Conservation (phyloP, 495 filamentous ascomycete species). For the Hypoxylon intermedium region DNA sequence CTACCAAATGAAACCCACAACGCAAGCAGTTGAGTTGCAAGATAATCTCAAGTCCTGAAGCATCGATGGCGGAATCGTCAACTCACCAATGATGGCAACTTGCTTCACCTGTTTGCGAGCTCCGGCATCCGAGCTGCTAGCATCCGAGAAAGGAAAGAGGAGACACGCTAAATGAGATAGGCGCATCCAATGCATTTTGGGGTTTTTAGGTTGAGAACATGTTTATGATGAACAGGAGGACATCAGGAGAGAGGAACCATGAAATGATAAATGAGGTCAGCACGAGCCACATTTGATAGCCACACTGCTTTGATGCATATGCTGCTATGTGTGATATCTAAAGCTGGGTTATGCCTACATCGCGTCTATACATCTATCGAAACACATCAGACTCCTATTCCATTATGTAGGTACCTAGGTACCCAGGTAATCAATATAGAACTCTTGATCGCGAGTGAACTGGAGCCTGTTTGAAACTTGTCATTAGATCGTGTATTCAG, state of each 20-base stretch:
- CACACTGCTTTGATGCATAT: too few species aligned
- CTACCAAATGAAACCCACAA: conserved; percentile 24
- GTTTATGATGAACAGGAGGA: conserved; percentile 5
- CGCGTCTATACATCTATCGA: too few species aligned
- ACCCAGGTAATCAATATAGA: too few species aligned
- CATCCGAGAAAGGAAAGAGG: not conserved
- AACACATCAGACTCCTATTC: too few species aligned
- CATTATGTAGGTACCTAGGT: too few species aligned
- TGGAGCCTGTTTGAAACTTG: too few species aligned
- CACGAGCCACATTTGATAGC: too few species aligned
- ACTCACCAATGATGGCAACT: conserved; percentile 55
- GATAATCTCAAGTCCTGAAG: not conserved
- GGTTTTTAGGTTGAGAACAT: conserved; percentile 13
- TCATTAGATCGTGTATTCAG: too few species aligned
- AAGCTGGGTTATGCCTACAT: too few species aligned
- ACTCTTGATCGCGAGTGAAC: too few species aligned
- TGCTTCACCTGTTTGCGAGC: conserved; percentile 40
- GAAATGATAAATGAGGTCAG: not conserved
- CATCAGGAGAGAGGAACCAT: conserved; percentile 4
- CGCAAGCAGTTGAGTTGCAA: not conserved
- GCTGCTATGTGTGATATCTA: too few species aligned
- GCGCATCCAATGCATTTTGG: conserved; percentile 17
- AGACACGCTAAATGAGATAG: conserved; percentile 3
- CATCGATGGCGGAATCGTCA: not conserved
- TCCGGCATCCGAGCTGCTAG: not conserved